These are phyloP conservation scores for Coemansia brasiliensis DNA, from an alignment of 192 early-diverging fungal genomes.

Conservation along the genomic window DNA sequence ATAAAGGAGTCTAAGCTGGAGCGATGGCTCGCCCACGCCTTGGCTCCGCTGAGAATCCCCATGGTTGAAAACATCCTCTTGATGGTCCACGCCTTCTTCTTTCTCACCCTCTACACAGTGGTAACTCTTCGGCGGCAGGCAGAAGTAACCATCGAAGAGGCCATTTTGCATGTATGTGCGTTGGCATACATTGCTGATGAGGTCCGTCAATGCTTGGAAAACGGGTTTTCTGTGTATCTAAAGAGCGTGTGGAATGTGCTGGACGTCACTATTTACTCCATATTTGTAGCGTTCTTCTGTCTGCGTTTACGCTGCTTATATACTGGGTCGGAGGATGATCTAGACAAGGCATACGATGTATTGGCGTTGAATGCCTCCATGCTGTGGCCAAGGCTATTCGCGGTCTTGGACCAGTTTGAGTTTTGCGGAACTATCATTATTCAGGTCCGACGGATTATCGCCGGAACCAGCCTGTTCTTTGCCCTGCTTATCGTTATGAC, in stretches of 20 bases:
- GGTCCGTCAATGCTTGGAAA: slow-evolving; percentile 36
- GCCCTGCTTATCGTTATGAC: slow-evolving; percentile 38
- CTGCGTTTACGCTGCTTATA: slow-evolving; percentile 30
- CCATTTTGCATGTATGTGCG: slow-evolving; percentile 20
- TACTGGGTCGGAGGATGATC: slow-evolving; percentile 24
- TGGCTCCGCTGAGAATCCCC: slow-evolving; percentile 34
- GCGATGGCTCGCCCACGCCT: slow-evolving; percentile 14
- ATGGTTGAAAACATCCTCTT: slow-evolving; percentile 35
- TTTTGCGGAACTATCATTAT: slow-evolving; percentile 48
- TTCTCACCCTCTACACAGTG: slow-evolving; percentile 30
- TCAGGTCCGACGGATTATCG: slow-evolving; percentile 36
- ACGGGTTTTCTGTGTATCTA: slow-evolving; percentile 29
- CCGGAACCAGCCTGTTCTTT: slow-evolving; percentile 42
- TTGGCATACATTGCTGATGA: slow-evolving; percentile 45
- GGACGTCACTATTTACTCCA: slow-evolving; percentile 29
- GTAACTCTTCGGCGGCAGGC: slow-evolving; percentile 25
- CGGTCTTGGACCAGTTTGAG: slow-evolving; percentile 43
- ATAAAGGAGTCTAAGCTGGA: slow-evolving; percentile 9
- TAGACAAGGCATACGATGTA: slow-evolving; percentile 44
- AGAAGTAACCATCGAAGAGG: slow-evolving; percentile 17
- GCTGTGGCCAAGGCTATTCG: slow-evolving; percentile 43
- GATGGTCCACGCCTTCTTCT: slow-evolving; percentile 41
- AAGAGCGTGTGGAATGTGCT: slow-evolving; percentile 47
- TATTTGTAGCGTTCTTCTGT: slow-evolving; percentile 32
- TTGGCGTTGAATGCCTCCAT: slow-evolving; percentile 40